Conservation (phyloP, 805 yeast species). For the Saccharomycopsis sp. region DNA sequence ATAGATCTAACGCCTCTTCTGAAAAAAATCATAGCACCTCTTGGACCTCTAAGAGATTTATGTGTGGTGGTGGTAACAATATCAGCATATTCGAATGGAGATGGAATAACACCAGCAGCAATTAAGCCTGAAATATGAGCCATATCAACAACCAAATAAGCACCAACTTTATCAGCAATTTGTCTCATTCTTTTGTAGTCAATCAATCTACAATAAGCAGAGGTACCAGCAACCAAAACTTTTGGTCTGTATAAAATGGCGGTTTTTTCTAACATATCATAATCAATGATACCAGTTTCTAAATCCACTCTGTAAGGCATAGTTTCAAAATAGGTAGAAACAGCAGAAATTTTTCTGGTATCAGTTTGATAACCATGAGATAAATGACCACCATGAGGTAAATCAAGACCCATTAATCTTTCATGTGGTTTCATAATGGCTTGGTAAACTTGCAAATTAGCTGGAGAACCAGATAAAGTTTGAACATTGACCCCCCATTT, state of each 20-base stretch:
- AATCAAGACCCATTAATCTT: slow-evolving; percentile 92
- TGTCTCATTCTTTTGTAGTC: slow-evolving; percentile 86
- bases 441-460: slow-evolving; percentile 85
- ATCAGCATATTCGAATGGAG: slow-evolving; percentile 90
- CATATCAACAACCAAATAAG: slow-evolving; percentile 90
- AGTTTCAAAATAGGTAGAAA: slow-evolving; percentile 91
- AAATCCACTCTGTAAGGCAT: slow-evolving; percentile 93
- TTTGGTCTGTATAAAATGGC: slow-evolving; percentile 89
- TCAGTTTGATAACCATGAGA: slow-evolving; percentile 96
- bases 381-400: slow-evolving; percentile 97
- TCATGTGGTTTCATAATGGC: slow-evolving; percentile 85
- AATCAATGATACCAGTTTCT: slow-evolving; percentile 84
- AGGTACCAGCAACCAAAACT: slow-evolving; percentile 91
- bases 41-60: slow-evolving; percentile 96
- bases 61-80: slow-evolving; percentile 97
- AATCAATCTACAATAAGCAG: slow-evolving; percentile 86
- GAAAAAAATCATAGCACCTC: slow-evolving; percentile 97
- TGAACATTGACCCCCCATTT: slow-evolving; percentile 98
- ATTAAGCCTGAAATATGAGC: slow-evolving; percentile 95
- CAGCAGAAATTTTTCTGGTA: slow-evolving; percentile 77
- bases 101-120: slow-evolving; percentile 83
- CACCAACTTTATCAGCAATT: slow-evolving; percentile 89
- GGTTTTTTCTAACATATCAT: slow-evolving; percentile 73
- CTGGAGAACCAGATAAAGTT: slow-evolving; percentile 93
- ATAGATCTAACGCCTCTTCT: slow-evolving; percentile 86